These are phyloP conservation scores for Globisporangium spiculum DNA, from an alignment of 352 stramenopile species.

Conservation along the genomic window DNA sequence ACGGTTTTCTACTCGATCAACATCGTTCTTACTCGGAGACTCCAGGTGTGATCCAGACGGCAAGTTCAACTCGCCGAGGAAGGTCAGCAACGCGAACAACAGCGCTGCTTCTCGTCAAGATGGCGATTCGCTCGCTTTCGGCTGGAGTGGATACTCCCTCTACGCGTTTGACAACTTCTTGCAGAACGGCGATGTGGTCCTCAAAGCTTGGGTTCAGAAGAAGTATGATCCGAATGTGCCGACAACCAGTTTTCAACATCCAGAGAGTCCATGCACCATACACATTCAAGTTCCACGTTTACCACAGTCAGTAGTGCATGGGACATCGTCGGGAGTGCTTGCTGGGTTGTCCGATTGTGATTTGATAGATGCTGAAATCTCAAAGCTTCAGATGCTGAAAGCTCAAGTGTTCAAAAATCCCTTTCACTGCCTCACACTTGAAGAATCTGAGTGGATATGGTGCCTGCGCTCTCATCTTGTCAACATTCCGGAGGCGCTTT, in stretches of 20 bases:
- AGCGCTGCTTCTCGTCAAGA: neutral
- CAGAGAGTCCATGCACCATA: neutral
- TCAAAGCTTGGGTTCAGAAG: neutral
- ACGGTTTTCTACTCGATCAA: neutral
- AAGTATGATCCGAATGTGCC: neutral
- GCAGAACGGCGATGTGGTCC: neutral
- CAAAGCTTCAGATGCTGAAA: neutral
- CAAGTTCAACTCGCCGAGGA: neutral
- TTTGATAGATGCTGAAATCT: no score
- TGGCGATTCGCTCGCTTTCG: neutral
- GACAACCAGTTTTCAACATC: neutral
- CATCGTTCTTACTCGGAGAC: neutral
- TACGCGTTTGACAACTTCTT: neutral
- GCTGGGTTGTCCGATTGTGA: neutral
- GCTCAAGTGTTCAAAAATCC: neutral
- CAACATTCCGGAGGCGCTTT: neutral
- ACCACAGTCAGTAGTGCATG: neutral
- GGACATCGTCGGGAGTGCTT: neutral
- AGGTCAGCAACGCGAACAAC: neutral
- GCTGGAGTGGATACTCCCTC: neutral
- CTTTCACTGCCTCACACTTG: neutral
- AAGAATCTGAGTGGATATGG: neutral
- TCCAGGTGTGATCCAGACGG: neutral
- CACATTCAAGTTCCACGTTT: neutral
- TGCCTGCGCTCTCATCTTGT: neutral